Evolutionary conservation across 1,284 basidiomycete species (phyloP).

Genomic region (Ustilago xerochloae): DNA sequence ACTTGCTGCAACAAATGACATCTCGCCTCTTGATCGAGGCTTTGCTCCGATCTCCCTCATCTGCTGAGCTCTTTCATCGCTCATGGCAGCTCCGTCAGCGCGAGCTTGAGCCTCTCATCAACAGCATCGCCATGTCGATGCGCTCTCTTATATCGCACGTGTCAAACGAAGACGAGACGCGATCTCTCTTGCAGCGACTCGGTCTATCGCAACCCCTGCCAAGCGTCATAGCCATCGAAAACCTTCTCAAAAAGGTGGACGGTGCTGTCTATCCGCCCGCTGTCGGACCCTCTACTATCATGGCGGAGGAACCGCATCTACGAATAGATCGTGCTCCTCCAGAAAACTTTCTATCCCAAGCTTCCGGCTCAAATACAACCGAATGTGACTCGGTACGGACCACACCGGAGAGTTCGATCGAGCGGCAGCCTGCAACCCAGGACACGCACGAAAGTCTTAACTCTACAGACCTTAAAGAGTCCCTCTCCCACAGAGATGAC

Average conservation of each 20-base stretch:
- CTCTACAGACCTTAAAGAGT: too few relatives aligned
- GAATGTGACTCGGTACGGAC: neutral
- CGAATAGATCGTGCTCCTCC: neutral
- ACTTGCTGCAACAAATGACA: slow-evolving; percentile 16
- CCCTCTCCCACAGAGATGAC: too few relatives aligned
- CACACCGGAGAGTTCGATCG: too few relatives aligned
- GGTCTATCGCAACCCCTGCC: neutral
- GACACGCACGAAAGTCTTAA: too few relatives aligned
- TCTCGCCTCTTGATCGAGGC: slow-evolving; percentile 20
- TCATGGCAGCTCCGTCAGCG: slow-evolving; percentile 24
- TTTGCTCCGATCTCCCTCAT: slow-evolving; percentile 3
- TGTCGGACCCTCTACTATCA: neutral
- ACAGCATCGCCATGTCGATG: slow-evolving; percentile 24
- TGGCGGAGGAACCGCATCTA: neutral
- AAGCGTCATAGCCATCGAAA: slow-evolving; percentile 6
- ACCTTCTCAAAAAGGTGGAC: slow-evolving; percentile 12
- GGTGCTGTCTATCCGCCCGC: slow-evolving; percentile 1
- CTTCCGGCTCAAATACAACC: too few relatives aligned
- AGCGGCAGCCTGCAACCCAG: too few relatives aligned
- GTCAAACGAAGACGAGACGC: neutral
- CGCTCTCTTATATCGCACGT: slow-evolving; percentile 3
- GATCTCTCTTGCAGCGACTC: neutral
- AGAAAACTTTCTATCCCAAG: neutral
- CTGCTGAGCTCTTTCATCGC: slow-evolving; percentile 20
- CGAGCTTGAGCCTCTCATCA: slow-evolving; percentile 9